Percentiles rank a stretch among this genome's conserved stretches.
phyloP scores from a whole-genome alignment of 2,329 filamentous ascomycete genomes.

The Botryotinia globosa region DNA sequence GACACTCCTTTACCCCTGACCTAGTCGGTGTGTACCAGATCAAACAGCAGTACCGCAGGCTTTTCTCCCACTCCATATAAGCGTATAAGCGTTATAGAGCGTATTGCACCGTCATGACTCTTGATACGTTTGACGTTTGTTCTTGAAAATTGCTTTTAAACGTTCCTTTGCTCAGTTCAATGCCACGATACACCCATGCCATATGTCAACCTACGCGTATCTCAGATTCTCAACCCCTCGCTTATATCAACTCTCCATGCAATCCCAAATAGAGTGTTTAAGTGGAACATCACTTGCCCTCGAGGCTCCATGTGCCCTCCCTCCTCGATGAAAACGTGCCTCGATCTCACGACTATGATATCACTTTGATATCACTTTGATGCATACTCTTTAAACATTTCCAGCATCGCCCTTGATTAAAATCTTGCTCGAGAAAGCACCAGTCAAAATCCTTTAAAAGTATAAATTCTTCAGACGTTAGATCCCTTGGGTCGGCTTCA shows the following conservation, averaged over 20 bases:
- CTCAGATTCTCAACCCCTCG: conserved; percentile 4
- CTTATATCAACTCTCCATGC: background rate
- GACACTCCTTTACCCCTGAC: conserved; percentile 1
- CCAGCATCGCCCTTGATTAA: background rate
- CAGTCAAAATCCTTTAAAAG: background rate
- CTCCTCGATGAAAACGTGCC: background rate
- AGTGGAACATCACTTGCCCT: background rate
- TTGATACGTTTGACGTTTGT: background rate
- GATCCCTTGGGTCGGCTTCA: background rate
- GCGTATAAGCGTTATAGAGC: background rate
- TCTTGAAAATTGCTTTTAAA: background rate
- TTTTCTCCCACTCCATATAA: background rate
- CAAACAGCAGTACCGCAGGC: background rate
- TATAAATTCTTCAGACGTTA: background rate
- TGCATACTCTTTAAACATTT: background rate
- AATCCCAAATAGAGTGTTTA: background rate
- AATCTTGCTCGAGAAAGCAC: background rate
- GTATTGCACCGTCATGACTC: background rate
- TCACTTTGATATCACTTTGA: conserved; percentile 10
- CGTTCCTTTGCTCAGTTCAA: background rate
- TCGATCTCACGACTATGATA: background rate
- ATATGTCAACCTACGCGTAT: background rate
- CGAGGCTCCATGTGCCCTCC: no score
- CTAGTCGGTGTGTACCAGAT: background rate
- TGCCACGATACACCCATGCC: background rate